phyloP scores from a whole-genome alignment of 2,329 filamentous ascomycete genomes.

The Arachnomyces sp. region DNA sequence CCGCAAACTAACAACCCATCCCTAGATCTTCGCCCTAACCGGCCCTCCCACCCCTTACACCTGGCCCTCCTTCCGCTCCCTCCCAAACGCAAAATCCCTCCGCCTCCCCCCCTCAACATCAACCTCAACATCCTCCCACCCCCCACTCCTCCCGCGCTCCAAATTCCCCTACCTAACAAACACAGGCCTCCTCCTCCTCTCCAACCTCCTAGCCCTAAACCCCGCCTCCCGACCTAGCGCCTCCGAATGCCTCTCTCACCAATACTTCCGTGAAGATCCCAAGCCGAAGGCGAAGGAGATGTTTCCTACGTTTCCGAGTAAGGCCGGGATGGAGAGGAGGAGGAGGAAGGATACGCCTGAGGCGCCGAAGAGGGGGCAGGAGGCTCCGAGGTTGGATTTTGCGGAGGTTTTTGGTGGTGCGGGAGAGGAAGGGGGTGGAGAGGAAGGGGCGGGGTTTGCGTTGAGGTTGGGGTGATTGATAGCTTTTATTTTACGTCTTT shows the following conservation, averaged over 20 bases:
- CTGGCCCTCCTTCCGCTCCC: conserved; percentile 79
- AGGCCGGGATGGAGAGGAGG: conserved; percentile 75
- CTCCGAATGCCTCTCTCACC: conserved; percentile 64
- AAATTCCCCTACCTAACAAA: conserved; percentile 75
- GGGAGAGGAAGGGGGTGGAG: conserved; percentile 57
- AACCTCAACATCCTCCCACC: conserved; percentile 28
- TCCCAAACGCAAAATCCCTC: conserved; percentile 78
- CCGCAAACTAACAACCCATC: conserved; percentile 6
- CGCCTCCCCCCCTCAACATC: conserved; percentile 49
- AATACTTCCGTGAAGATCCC: conserved; percentile 84
- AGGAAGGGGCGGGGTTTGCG: conserved; percentile 52
- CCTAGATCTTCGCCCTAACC: conserved; percentile 73
- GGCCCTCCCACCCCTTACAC: conserved; percentile 73
- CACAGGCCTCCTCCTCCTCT: conserved; percentile 64
- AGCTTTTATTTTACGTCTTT: too few relatives aligned
- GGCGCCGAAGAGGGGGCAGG: conserved; percentile 71
- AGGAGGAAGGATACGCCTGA: conserved; percentile 67
- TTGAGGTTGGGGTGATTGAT: conserved; percentile 51
- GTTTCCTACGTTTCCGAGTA: conserved; percentile 96
- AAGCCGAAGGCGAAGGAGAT: conserved; percentile 82
- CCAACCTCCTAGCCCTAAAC: conserved; percentile 64
- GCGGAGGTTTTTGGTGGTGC: conserved; percentile 63
- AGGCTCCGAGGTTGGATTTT: conserved; percentile 58
- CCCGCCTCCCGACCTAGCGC: conserved; percentile 65
- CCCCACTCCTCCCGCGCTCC: conserved; percentile 53